Conservation (phyloP, 2,329 filamentous ascomycete species). For the Escovopsis sp. region DNA sequence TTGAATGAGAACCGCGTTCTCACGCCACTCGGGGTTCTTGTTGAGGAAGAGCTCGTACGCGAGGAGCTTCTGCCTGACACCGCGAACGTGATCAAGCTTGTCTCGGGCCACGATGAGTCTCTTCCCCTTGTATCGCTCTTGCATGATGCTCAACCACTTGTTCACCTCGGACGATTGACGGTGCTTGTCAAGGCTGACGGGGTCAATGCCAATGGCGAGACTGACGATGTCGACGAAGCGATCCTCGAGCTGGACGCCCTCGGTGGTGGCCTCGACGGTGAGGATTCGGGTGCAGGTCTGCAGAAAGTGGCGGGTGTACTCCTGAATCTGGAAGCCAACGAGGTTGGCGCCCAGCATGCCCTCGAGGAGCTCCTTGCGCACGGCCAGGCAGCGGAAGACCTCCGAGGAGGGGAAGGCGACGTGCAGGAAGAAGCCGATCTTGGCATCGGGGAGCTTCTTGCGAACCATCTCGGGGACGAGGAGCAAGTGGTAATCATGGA, state of each 20-base stretch:
- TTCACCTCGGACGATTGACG: constrained; percentile 59
- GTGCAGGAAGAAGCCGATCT: constrained; percentile 93
- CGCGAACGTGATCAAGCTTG: constrained; percentile 84
- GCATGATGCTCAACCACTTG: constrained; percentile 66
- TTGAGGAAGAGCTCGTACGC: constrained; percentile 90
- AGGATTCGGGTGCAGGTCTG: constrained; percentile 89
- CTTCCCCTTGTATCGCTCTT: constrained; percentile 76
- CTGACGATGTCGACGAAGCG: constrained; percentile 82
- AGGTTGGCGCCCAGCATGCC: constrained; percentile 89
- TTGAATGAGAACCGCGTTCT: constrained; percentile 81
- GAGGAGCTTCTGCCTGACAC: constrained; percentile 83
- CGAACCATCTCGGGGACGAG: constrained; percentile 82
- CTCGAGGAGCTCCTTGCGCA: constrained; percentile 73
- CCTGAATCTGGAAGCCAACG: constrained; percentile 83
- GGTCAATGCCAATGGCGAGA: constrained; percentile 83
- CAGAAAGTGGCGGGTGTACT: constrained; percentile 87
- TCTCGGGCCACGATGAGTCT: constrained; percentile 84
- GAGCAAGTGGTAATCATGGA: constrained; percentile 89
- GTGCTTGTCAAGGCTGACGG: constrained; percentile 55
- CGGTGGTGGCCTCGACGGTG: constrained; percentile 74
- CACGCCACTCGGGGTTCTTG: constrained; percentile 79
- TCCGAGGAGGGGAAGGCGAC: constrained; percentile 93
- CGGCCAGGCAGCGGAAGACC: constrained; percentile 82
- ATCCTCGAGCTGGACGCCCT: constrained; percentile 82
- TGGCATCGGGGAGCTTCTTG: constrained; percentile 77